A percentile compares a stretch with the other conserved stretches of the same genome.
These are phyloP conservation scores for Tricholoma terreum DNA, from an alignment of 768 basidiomycete species.

Conservation along the genomic window DNA sequence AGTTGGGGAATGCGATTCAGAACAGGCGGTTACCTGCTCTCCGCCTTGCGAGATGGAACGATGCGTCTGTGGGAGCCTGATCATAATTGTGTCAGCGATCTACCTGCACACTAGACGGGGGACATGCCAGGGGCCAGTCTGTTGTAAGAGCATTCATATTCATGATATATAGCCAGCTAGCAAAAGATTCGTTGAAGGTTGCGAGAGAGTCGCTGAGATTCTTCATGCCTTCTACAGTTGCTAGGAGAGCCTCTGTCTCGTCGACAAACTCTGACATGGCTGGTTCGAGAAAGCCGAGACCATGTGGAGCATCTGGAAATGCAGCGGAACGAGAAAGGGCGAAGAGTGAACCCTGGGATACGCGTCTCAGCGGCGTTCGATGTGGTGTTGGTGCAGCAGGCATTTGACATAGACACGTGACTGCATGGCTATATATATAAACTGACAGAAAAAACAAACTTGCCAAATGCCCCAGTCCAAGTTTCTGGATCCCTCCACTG, in stretches of 20 bases:
- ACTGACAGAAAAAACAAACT: conserved; percentile 1
- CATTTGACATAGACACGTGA: conserved; percentile 16
- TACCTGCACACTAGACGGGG: neutral
- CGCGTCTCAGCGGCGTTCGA: conserved; percentile 81
- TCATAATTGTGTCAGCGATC: neutral
- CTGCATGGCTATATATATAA: neutral
- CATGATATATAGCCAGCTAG: conserved; percentile 88
- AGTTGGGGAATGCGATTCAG: neutral
- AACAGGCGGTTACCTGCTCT: conserved; percentile 50
- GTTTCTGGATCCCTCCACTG: conserved; percentile 66
- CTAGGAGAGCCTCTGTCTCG: conserved; percentile 77
- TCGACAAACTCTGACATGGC: conserved; percentile 84
- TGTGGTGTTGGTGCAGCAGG: conserved; percentile 47
- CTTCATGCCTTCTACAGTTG: conserved; percentile 70
- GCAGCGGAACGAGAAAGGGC: conserved; percentile 76
- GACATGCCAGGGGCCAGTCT: conserved; percentile 82
- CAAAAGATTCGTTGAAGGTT: conserved; percentile 90
- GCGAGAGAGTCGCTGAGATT: conserved; percentile 71
- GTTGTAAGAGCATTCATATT: conserved; percentile 94
- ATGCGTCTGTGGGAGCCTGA: conserved; percentile 59
- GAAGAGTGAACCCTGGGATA: conserved; percentile 90
- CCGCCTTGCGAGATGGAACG: conserved; percentile 54
- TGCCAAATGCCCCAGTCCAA: conserved; percentile 19
- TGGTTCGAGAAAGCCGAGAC: conserved; percentile 81
- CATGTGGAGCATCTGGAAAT: conserved; percentile 74